Evolutionary conservation across 148 eudicot species (phyloP).

Genomic region (Nepenthes mirabilis): DNA sequence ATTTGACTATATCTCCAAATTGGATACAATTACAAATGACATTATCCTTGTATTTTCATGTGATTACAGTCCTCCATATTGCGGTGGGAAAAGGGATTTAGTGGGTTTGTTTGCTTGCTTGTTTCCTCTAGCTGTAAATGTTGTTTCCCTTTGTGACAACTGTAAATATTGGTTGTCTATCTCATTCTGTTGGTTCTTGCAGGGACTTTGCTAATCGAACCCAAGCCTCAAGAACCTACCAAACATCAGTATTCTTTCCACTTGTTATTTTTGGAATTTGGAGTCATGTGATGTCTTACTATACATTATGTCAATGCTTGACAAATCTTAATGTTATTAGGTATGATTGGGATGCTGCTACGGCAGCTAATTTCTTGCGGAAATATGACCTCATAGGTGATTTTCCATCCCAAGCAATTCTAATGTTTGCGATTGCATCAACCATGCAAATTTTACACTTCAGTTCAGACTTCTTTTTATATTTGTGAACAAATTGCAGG

Average conservation of each 20-base stretch:
- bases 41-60: no score
- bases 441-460: not conserved
- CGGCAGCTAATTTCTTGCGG: constrained; percentile 89
- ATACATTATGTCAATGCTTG: not conserved
- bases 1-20: no score
- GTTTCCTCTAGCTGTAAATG: no score
- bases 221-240: constrained; percentile 97
- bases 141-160: no score
- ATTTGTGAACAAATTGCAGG: not conserved
- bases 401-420: not conserved
- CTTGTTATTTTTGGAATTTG: not conserved
- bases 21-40: no score
- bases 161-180: not conserved
- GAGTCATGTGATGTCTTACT: not conserved
- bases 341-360: constrained; percentile 99
- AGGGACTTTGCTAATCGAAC: constrained; percentile 92
- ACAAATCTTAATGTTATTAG: constrained; percentile 25
- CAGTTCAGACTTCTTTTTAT: not conserved
- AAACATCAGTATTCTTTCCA: constrained; percentile 73
- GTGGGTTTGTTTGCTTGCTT: no score
- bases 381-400: constrained; percentile 86
- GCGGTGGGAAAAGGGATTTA: no score
- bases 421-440: not conserved
- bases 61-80: no score
- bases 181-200: constrained; percentile 6